A percentile compares a stretch with the other conserved stretches of the same genome.
Evolutionary conservation across 495 filamentous ascomycete species (phyloP).

Genomic region (Neurospora africana): DNA sequence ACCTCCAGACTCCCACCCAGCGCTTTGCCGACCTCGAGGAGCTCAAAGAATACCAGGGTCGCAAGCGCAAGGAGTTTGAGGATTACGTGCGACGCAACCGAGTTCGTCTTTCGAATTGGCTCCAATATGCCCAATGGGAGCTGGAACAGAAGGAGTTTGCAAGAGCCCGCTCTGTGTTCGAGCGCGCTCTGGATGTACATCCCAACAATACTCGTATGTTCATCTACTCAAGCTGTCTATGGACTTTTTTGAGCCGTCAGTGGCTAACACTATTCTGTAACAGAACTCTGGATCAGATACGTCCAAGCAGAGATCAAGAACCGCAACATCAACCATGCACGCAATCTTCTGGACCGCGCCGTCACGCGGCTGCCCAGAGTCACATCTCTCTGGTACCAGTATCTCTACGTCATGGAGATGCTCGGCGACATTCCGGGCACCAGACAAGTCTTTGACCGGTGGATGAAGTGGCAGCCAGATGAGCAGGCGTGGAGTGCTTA

Average conservation of each 20-base stretch:
- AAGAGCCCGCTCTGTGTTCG: conserved; percentile 92
- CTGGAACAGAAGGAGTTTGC: conserved; percentile 96
- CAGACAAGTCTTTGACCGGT: conserved; percentile 90
- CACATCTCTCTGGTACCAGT: conserved; percentile 97
- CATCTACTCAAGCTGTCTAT: conserved; percentile 21
- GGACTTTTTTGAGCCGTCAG: background rate
- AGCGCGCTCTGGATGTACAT: conserved; percentile 88
- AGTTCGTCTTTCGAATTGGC: conserved; percentile 97
- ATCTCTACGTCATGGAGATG: conserved; percentile 98
- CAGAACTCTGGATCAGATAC: conserved; percentile 60
- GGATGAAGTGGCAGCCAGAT: conserved; percentile 97
- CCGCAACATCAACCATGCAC: conserved; percentile 92
- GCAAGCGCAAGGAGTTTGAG: conserved; percentile 94
- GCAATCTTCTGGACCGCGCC: conserved; percentile 88
- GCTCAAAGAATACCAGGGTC: conserved; percentile 91
- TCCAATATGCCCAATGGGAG: conserved; percentile 95
- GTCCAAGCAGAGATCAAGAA: conserved; percentile 95
- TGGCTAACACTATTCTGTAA: background rate
- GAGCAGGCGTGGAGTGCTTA: conserved; percentile 93
- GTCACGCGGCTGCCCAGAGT: conserved; percentile 85
- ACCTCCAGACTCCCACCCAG: conserved; percentile 82
- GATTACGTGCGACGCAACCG: conserved; percentile 94
- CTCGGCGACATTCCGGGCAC: conserved; percentile 86
- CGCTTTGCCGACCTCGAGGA: conserved; percentile 95
- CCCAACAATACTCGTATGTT: conserved; percentile 64